A percentile compares a stretch with the other conserved stretches of the same genome.
Conservation (phyloP, 805 yeast species). For the Lipomyces mesembrius region DNA sequence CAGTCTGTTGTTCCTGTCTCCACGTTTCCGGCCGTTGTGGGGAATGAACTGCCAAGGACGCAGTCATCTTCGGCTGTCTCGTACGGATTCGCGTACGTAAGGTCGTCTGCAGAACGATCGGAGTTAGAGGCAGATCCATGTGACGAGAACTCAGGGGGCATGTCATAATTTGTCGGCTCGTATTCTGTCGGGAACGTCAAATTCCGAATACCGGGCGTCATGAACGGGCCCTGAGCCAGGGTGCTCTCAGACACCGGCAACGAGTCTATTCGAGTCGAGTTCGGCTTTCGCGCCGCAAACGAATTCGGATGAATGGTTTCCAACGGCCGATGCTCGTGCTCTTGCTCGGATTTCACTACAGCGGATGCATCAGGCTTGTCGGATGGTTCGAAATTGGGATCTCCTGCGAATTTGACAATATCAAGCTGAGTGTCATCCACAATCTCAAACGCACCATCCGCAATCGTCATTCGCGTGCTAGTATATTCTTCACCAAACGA, state of each 20-base stretch:
- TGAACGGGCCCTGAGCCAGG: background rate
- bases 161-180: background rate
- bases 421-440: constrained; percentile 27
- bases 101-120: background rate
- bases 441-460: constrained; percentile 27
- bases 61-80: constrained; percentile 4
- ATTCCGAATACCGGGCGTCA: background rate
- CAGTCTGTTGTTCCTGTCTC: background rate
- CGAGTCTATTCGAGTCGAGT: background rate
- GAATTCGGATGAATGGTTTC: background rate
- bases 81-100: background rate
- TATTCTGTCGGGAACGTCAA: background rate
- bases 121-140: too few relatives aligned
- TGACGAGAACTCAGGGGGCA: background rate
- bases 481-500: constrained; percentile 1
- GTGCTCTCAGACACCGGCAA: background rate
- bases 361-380: constrained; percentile 5
- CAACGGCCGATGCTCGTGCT: background rate
- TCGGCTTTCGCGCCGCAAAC: background rate
- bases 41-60: background rate
- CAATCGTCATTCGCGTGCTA: constrained; percentile 3
- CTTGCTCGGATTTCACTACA: background rate
- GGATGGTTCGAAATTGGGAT: constrained; percentile 15
- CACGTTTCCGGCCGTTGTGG: background rate
- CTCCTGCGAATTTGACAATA: constrained; percentile 24